phyloP scores from a whole-genome alignment of 2,329 filamentous ascomycete genomes.

The Fusarium nurragi region DNA sequence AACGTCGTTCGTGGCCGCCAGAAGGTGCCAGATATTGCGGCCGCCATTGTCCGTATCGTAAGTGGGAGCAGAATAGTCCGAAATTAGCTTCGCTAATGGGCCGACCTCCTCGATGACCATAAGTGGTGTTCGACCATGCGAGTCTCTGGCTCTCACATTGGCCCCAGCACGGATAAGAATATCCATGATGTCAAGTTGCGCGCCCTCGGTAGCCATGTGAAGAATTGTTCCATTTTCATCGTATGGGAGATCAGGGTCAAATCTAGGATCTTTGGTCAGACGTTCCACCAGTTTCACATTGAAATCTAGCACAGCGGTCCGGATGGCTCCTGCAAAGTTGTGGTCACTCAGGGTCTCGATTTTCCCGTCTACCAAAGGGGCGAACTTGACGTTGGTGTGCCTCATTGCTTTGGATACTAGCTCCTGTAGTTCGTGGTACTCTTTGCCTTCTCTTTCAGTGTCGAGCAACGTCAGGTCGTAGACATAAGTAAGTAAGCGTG shows the following conservation, averaged over 20 bases:
- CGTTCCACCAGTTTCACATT: slow-evolving; percentile 41
- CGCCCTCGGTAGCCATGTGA: slow-evolving; percentile 46
- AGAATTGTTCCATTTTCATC: slow-evolving; percentile 42
- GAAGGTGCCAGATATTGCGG: slow-evolving; percentile 52
- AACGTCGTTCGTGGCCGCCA: slow-evolving; percentile 48
- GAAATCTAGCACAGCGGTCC: slow-evolving; percentile 42
- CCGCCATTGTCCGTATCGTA: slow-evolving; percentile 45
- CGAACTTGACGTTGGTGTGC: slow-evolving; percentile 23
- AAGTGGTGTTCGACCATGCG: slow-evolving; percentile 48
- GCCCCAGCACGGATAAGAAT: slow-evolving; percentile 44
- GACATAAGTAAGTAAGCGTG: slow-evolving; percentile 37
- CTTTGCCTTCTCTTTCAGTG: slow-evolving; percentile 1
- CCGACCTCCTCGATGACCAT: slow-evolving; percentile 46
- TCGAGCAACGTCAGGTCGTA: slow-evolving; percentile 39
- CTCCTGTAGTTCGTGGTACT: slow-evolving; percentile 23
- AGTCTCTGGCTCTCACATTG: slow-evolving; percentile 44
- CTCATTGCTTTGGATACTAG: slow-evolving; percentile 29
- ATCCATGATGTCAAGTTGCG: slow-evolving; percentile 42
- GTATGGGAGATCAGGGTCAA: slow-evolving; percentile 43
- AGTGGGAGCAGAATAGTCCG: slow-evolving; percentile 42
- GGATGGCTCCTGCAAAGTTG: slow-evolving; percentile 36
- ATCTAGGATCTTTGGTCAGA: slow-evolving; percentile 45
- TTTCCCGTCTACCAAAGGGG: slow-evolving; percentile 4
- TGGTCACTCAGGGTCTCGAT: slow-evolving; percentile 28
- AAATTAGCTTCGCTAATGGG: slow-evolving; percentile 43